A percentile compares a stretch with the other conserved stretches of the same genome.
These are phyloP conservation scores for Helicostylum pulchrum DNA, from an alignment of 192 early-diverging fungal genomes.

Conservation along the genomic window DNA sequence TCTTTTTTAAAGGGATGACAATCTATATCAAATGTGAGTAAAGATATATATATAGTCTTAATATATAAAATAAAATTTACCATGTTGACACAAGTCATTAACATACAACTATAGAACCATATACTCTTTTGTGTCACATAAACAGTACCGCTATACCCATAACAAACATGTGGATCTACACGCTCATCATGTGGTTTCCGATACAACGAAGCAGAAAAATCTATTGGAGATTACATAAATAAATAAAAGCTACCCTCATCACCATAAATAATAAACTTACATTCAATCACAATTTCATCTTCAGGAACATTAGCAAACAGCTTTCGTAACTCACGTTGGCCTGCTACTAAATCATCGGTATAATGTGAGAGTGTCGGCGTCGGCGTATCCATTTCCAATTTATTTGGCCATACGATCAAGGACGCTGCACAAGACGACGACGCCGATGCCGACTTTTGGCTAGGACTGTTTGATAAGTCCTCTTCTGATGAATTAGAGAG, in stretches of 20 bases:
- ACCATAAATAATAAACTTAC: conserved; percentile 23
- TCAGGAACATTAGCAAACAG: conserved; percentile 19
- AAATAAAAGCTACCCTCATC: background rate
- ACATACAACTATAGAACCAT: conserved; percentile 61
- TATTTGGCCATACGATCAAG: conserved; percentile 31
- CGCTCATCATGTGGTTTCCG: conserved; percentile 2
- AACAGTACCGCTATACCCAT: conserved; percentile 44
- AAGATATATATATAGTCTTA: background rate
- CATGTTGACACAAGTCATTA: conserved; percentile 59
- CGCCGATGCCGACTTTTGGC: too few species aligned
- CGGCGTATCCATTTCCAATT: conserved; percentile 18
- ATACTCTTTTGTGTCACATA: conserved; percentile 59
- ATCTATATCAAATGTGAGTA: conserved; percentile 27
- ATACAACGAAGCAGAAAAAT: conserved; percentile 25
- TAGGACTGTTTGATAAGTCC: background rate
- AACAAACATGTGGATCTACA: background rate
- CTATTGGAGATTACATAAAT: conserved; percentile 1
- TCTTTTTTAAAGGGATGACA: conserved; percentile 38
- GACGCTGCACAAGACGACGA: too few species aligned
- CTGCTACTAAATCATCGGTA: background rate
- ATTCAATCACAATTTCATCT: conserved; percentile 31
- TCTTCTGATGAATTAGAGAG: conserved; percentile 14
- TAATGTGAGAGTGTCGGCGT: conserved; percentile 18
- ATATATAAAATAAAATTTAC: conserved; percentile 24
- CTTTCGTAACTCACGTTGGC: conserved; percentile 24